A percentile compares a stretch with the other conserved stretches of the same genome.
Evolutionary conservation across 1,284 basidiomycete genomes (phyloP).

Genomic region (Leccinum pachyderme): DNA sequence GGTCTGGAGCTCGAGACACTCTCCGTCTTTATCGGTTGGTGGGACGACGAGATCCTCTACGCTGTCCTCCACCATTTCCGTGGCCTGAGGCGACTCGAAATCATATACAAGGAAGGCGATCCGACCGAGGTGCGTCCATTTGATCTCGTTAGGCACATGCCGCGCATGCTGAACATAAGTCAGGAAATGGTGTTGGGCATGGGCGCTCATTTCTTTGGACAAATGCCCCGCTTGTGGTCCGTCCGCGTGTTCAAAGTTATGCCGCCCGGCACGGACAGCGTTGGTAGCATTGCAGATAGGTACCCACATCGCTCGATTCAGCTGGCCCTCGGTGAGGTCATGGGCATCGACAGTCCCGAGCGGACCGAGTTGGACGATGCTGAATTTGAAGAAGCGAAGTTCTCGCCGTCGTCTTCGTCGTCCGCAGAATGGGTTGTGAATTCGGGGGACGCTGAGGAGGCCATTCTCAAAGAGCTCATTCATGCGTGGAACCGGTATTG

Average conservation of each 20-base stretch:
- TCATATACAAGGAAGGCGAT: slow-evolving; percentile 31
- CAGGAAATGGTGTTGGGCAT: slow-evolving; percentile 31
- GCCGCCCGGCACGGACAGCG: slow-evolving; percentile 14
- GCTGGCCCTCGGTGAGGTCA: slow-evolving; percentile 12
- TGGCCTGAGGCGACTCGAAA: slow-evolving; percentile 22
- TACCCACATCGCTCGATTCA: slow-evolving; percentile 14
- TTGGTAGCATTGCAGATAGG: slow-evolving; percentile 3
- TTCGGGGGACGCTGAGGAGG: slow-evolving; percentile 15
- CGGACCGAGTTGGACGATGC: slow-evolving; percentile 21
- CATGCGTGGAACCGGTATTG: slow-evolving; percentile 33
- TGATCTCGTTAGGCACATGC: background rate
- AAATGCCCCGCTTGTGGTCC: slow-evolving; percentile 26
- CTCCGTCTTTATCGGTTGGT: slow-evolving; percentile 27
- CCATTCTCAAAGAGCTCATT: slow-evolving; percentile 22
- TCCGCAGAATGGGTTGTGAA: background rate
- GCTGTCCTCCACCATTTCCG: slow-evolving; percentile 28
- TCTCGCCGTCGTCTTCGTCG: background rate
- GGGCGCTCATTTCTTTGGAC: slow-evolving; percentile 33
- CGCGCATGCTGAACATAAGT: background rate
- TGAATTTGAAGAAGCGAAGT: slow-evolving; percentile 21
- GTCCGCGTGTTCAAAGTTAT: slow-evolving; percentile 29
- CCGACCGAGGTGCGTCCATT: slow-evolving; percentile 25
- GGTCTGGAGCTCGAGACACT: slow-evolving; percentile 24
- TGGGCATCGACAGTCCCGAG: slow-evolving; percentile 10
- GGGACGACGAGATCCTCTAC: slow-evolving; percentile 32